Conservation (phyloP, 805 yeast genomes). For the Saturnispora ahearnii region DNA sequence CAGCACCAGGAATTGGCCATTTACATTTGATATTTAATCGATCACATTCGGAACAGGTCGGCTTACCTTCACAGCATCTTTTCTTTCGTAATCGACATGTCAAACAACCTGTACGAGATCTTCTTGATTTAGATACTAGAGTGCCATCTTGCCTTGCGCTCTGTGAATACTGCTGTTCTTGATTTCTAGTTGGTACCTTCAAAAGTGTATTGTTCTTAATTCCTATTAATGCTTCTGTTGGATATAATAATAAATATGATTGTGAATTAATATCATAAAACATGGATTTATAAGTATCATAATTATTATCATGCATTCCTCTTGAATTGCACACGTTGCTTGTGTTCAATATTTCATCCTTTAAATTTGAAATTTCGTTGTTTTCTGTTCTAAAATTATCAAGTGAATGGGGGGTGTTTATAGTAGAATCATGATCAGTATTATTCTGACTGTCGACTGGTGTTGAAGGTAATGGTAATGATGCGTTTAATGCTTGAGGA, state of each 20-base stretch:
- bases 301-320: not conserved
- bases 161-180: too few relatives aligned
- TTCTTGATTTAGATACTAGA: constrained; percentile 28
- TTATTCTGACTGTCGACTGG: too few relatives aligned
- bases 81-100: constrained; percentile 74
- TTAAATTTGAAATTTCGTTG: too few relatives aligned
- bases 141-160: not conserved
- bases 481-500: too few relatives aligned
- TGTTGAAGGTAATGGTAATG: too few relatives aligned
- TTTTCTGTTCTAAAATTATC: too few relatives aligned
- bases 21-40: constrained; percentile 55
- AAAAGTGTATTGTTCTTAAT: not conserved
- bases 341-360: not conserved
- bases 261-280: not conserved
- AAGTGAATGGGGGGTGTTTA: too few relatives aligned
- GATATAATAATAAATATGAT: not conserved
- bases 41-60: constrained; percentile 59
- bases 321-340: not conserved
- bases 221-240: not conserved
- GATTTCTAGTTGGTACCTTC: not conserved
- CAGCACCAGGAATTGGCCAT: constrained; percentile 70
- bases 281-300: not conserved
- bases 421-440: too few relatives aligned
- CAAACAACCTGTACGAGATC: constrained; percentile 66
- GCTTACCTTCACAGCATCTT: constrained; percentile 65